phyloP scores from a whole-genome alignment of 2,329 filamentous ascomycete species.

The Penicillium sp. region DNA sequence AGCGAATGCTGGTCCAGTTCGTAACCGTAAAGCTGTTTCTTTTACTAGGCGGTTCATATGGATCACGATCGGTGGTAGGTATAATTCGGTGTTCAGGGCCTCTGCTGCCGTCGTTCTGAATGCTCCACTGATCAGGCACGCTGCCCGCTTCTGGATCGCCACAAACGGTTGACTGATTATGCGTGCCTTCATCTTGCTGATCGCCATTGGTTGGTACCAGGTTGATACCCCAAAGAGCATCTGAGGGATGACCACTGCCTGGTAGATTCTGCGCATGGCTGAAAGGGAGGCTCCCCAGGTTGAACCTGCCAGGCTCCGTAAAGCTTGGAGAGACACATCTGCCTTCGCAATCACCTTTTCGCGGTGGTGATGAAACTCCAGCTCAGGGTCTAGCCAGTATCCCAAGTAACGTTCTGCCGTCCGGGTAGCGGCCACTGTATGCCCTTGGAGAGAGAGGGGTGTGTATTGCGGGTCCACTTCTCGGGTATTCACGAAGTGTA shows the following conservation, averaged over 20 bases:
- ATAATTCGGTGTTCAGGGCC: too few species aligned
- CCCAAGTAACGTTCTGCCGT: background rate
- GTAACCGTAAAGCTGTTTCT: too few species aligned
- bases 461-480: background rate
- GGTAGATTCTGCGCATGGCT: conserved; percentile 25
- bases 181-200: conserved; percentile 1
- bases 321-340: background rate
- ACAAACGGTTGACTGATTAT: conserved; percentile 1
- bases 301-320: background rate
- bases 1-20: too few species aligned
- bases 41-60: too few species aligned
- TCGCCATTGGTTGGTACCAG: conserved; percentile 16
- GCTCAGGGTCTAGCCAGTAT: conserved; percentile 2
- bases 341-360: conserved; percentile 6
- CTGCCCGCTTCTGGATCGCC: conserved; percentile 9
- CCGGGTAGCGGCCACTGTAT: background rate
- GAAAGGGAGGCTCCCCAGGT: conserved; percentile 7
- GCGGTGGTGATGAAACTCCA: conserved; percentile 6
- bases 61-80: too few species aligned
- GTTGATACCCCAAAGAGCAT: conserved; percentile 31
- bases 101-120: background rate
- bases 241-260: conserved; percentile 29
- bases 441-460: background rate
- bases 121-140: conserved; percentile 11
- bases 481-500: conserved; percentile 5